These are phyloP conservation scores for Gyrodon lividus DNA, from an alignment of 768 basidiomycete species.

Conservation along the genomic window DNA sequence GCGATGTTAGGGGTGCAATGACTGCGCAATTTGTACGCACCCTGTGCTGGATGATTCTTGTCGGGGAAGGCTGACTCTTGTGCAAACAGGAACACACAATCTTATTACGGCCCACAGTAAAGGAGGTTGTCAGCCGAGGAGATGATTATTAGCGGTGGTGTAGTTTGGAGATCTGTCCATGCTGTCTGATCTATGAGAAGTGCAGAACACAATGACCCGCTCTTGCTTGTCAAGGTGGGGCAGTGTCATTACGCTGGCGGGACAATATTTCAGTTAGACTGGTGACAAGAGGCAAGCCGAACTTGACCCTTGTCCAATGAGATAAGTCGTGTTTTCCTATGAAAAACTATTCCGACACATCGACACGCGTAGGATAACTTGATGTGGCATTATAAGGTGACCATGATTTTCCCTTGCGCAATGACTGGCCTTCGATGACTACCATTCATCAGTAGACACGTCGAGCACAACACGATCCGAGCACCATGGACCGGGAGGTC, in stretches of 20 bases:
- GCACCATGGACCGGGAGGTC: too few species aligned
- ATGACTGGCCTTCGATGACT: too few species aligned
- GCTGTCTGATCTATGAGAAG: background rate
- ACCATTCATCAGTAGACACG: too few species aligned
- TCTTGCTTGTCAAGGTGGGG: background rate
- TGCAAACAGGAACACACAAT: slow-evolving; percentile 77
- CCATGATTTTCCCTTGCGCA: too few species aligned
- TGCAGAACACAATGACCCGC: background rate
- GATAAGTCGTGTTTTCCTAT: too few species aligned
- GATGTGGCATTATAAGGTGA: too few species aligned
- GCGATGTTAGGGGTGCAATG: slow-evolving; percentile 83
- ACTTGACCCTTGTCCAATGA: too few species aligned
- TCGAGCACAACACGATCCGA: too few species aligned
- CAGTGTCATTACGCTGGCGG: background rate
- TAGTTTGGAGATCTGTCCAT: background rate
- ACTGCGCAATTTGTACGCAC: slow-evolving; percentile 85
- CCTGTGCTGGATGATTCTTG: background rate
- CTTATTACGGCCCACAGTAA: slow-evolving; percentile 77
- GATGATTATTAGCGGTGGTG: slow-evolving; percentile 62
- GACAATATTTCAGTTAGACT: too few species aligned
- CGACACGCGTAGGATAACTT: too few species aligned
- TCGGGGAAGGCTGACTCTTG: slow-evolving; percentile 6
- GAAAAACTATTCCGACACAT: too few species aligned
- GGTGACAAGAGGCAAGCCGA: too few species aligned
- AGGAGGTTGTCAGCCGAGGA: slow-evolving; percentile 82